Conservation (phyloP, 345 rosid genomes). For the Citrus sp. region DNA sequence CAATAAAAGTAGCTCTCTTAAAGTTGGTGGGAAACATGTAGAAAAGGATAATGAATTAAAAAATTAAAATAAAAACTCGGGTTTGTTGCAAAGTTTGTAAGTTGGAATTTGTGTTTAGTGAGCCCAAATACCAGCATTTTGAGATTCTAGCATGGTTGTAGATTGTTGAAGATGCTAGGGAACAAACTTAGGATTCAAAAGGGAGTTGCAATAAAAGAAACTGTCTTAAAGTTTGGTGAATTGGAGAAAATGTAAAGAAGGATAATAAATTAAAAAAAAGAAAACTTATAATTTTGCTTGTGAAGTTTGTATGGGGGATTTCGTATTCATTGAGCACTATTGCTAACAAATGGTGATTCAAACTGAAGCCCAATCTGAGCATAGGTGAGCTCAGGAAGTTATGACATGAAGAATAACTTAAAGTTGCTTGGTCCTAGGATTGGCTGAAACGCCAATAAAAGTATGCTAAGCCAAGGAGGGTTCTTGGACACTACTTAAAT, state of each 20-base stretch:
- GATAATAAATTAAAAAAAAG: background rate
- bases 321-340: background rate
- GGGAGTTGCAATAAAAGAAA: background rate
- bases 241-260: background rate
- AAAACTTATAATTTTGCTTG: background rate
- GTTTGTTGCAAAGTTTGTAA: background rate
- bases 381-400: background rate
- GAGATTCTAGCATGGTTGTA: background rate
- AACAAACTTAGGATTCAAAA: background rate
- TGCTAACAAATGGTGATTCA: background rate
- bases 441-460: background rate
- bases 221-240: background rate
- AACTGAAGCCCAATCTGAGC: background rate
- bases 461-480: background rate
- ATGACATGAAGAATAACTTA: background rate
- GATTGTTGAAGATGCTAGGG: background rate
- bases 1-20: background rate
- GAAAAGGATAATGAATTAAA: background rate
- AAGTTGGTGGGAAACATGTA: background rate
- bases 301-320: background rate
- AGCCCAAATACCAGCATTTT: background rate
- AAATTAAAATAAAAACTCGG: background rate
- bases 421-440: background rate
- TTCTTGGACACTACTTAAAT: background rate
- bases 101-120: background rate